Evolutionary conservation across 2,329 filamentous ascomycete species (phyloP), one percentile per base, ranked within the genome.

Genomic region (Hymenoscyphus infarciens): DNA sequence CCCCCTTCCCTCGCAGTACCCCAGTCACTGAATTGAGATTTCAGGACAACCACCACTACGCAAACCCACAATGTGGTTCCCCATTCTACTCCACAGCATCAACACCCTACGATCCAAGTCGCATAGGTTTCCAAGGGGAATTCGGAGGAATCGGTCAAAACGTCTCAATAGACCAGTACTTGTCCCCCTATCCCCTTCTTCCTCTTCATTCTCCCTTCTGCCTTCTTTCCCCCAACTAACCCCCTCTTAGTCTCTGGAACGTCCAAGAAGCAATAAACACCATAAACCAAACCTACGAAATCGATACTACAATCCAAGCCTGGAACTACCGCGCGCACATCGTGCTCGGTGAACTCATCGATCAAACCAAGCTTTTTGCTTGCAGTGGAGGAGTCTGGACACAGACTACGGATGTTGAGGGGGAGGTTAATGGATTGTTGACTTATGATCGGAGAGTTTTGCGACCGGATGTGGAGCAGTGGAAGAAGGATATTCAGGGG

Each of bases 391-490:
- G 82, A 11, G 82, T 91, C 0, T 91, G 87, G 82, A 91, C 88
- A 0, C 88, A 91, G 77, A 91, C 87, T 0, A 89, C 86, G 0
- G 88, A 91, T 68, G 88, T 91, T 0, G 88, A 91, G 72, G 88
- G 87, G 4, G 88, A 91, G 72, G 85, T 91, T 8, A 91, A 91
- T 67, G 88, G 88, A 0, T 76, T 91, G 62, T 73, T 89, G 67
- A 89, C 87, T 0, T 89, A 89, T 68, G 87, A 91, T 72, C 82
- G 88, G 1, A 78, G 87, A 0, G 63, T 88, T 0, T 72, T 87
- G 38, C 77, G 87, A 0, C 81, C 83, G 4, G 77, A 90, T 63
- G 75, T 77, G 45, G 73, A 75, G 7, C 82, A 85, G 74, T 65
- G 63, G 65, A 62, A 59, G 35, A 35, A 70, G 0, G 86, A 88